phyloP scores from a whole-genome alignment of 2,329 filamentous ascomycete genomes.

The Fusarium sp. region DNA sequence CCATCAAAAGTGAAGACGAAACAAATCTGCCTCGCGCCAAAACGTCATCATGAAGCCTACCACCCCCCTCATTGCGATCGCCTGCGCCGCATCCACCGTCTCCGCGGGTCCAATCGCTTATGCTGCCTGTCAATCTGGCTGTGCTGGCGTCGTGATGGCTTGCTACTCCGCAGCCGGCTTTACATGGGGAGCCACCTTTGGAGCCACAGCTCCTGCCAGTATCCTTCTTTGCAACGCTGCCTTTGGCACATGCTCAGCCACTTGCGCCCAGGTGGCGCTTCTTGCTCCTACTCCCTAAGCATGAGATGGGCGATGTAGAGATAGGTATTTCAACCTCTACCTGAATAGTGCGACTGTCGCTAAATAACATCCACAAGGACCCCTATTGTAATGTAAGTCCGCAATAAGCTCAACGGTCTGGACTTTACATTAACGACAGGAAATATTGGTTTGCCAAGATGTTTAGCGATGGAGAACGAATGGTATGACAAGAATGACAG shows the following conservation, averaged over 20 bases:
- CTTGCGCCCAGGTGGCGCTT: not conserved
- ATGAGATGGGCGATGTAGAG: not conserved
- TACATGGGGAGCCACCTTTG: conserved; percentile 3
- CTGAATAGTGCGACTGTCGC: not conserved
- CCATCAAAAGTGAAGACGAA: too few relatives aligned
- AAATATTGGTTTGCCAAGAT: not conserved
- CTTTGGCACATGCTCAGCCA: conserved; percentile 5
- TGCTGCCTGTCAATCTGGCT: conserved; percentile 4
- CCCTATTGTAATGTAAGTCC: not conserved
- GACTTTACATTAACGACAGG: not conserved
- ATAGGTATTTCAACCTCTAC: not conserved
- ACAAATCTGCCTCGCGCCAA: too few relatives aligned
- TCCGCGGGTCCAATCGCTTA: conserved; percentile 1
- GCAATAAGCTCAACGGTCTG: not conserved
- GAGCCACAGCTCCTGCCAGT: not conserved
- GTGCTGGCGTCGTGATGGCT: conserved; percentile 2
- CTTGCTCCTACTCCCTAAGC: not conserved
- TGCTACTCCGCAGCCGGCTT: conserved; percentile 1
- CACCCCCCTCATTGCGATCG: not conserved
- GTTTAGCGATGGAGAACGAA: not conserved
- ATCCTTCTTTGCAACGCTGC: not conserved
- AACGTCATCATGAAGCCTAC: not conserved
- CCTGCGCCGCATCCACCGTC: not conserved
- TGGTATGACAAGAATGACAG: not conserved
- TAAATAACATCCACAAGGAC: not conserved